A percentile compares a stretch with the other conserved stretches of the same genome.
Conservation (phyloP, 1,139 yeast genomes). For the Magnusiomyces tetraspermus region DNA sequence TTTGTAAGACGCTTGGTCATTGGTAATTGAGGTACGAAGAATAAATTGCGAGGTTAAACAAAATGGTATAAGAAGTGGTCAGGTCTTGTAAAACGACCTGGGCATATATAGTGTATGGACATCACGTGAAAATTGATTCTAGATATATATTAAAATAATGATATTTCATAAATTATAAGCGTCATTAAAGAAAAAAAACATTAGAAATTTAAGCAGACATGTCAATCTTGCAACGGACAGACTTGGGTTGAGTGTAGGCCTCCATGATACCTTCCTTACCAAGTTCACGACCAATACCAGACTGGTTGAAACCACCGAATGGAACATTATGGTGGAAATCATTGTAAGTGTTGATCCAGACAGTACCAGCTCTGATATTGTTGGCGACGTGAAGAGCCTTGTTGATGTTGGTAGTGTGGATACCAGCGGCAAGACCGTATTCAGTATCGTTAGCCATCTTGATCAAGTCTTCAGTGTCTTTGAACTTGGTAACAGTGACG, state of each 20-base stretch:
- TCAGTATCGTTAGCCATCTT: slow-evolving; percentile 61
- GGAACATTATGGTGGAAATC: slow-evolving; percentile 68
- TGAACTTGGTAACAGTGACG: slow-evolving; percentile 64
- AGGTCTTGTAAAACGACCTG: background rate
- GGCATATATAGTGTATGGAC: too few relatives aligned
- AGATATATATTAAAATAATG: background rate
- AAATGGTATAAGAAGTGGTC: too few relatives aligned
- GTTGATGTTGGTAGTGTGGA: slow-evolving; percentile 57
- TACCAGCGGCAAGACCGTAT: slow-evolving; percentile 81
- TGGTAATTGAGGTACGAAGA: too few relatives aligned
- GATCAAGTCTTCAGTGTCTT: slow-evolving; percentile 60
- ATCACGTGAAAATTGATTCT: too few relatives aligned
- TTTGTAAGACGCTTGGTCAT: background rate
- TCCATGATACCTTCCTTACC: slow-evolving; percentile 61
- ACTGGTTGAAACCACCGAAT: slow-evolving; percentile 67
- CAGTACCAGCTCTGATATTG: slow-evolving; percentile 67
- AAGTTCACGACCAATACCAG: slow-evolving; percentile 85
- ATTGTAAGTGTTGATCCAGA: slow-evolving; percentile 73
- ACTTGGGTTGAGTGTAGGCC: slow-evolving; percentile 68
- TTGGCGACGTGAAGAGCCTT: slow-evolving; percentile 56
- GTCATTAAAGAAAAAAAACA: background rate
- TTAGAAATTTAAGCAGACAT: background rate
- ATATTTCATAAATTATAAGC: background rate
- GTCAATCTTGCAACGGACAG: slow-evolving; percentile 37
- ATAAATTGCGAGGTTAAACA: too few relatives aligned